Conservation (phyloP, 2,329 filamentous ascomycete genomes). For the Pseudohalonectria lignicola region DNA sequence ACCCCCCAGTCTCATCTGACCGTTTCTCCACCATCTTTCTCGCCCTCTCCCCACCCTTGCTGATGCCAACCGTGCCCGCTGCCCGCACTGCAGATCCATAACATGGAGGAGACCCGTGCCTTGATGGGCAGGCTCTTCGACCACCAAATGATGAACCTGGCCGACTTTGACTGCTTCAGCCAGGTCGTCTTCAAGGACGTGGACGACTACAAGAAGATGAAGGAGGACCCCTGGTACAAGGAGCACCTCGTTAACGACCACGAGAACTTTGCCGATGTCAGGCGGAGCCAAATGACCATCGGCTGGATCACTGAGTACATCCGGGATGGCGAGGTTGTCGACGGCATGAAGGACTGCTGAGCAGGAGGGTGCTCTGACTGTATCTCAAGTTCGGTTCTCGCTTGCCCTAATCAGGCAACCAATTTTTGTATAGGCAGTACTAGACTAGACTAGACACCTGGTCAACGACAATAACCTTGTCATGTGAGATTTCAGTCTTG, state of each 20-base stretch:
- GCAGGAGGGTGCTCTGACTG: no score
- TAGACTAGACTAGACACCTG: no score
- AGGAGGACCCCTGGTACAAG: constrained; percentile 36
- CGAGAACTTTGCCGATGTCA: constrained; percentile 37
- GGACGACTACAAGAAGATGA: constrained; percentile 34
- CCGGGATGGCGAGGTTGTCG: constrained; percentile 21
- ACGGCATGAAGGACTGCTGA: constrained; percentile 5
- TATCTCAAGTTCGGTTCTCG: no score
- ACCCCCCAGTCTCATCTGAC: background rate
- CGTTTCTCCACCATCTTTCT: no score
- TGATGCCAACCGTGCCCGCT: no score
- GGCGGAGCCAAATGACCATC: constrained; percentile 32
- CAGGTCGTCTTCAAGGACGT: constrained; percentile 32
- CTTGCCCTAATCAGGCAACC: no score
- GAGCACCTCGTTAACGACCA: constrained; percentile 30
- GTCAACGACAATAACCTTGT: no score
- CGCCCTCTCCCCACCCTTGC: no score
- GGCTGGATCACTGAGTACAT: constrained; percentile 32
- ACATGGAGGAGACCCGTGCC: constrained; percentile 18
- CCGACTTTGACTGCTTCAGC: constrained; percentile 37
- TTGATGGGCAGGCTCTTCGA: constrained; percentile 31
- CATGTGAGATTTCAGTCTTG: no score
- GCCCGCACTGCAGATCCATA: constrained; percentile 32
- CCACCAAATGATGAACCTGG: constrained; percentile 33
- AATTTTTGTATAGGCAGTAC: no score